phyloP scores from a whole-genome alignment of 2,329 filamentous ascomycete species.

The Pseudogymnoascus sp. region DNA sequence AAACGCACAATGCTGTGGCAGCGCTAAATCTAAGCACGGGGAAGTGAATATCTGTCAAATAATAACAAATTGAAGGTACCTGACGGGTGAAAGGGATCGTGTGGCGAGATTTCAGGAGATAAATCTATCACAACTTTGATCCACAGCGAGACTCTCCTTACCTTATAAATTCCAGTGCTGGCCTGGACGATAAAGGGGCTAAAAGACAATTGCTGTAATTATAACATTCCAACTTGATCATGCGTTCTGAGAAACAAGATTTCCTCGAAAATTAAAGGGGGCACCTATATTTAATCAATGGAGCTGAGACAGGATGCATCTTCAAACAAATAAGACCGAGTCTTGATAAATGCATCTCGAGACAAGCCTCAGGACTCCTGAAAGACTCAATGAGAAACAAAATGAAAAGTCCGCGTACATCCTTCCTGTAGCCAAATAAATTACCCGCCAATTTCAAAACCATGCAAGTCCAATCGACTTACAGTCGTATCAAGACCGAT shows the following conservation, averaged over 20 bases:
- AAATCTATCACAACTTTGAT: background rate
- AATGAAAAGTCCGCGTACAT: background rate
- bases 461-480: background rate
- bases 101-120: background rate
- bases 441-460: background rate
- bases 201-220: background rate
- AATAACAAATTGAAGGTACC: background rate
- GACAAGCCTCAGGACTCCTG: background rate
- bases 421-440: background rate
- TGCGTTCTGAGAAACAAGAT: no score
- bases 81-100: background rate
- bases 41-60: background rate
- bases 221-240: background rate
- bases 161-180: background rate
- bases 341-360: background rate
- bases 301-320: background rate
- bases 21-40: background rate
- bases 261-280: background rate
- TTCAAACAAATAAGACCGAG: background rate
- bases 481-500: background rate
- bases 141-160: background rate
- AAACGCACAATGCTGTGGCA: background rate
- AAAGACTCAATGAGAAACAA: background rate
- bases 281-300: background rate
- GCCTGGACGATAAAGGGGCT: no score